Evolutionary conservation across 2,329 filamentous ascomycete genomes (phyloP), one percentile per base, ranked within the genome.

Genomic region (Epichloe aotearoae): DNA sequence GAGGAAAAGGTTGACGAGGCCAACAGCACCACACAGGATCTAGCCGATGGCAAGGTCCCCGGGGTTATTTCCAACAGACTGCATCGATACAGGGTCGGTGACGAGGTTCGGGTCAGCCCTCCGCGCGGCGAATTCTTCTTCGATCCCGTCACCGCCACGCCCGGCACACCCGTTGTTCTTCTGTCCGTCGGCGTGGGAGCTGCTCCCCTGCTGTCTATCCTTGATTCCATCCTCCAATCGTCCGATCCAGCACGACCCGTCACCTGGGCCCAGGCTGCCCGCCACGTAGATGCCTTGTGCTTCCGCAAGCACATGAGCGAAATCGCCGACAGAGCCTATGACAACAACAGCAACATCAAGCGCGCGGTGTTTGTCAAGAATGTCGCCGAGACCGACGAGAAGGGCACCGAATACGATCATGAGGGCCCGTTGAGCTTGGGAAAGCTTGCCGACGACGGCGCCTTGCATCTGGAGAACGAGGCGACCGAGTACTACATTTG

Each of bases 151-250:
- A 60, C 60, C 7, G 55, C 60, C 37, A 66, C 74, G 38, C 54
- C 61, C 48, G 65, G 73, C 44, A 68, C 69, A 15, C 83, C 83
- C 5, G 65, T 84, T 0, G 82, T 84, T 2, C 70, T 88, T 42
- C 70, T 87, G 45, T 83, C 81, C 0, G 81, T 80, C 1, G 84
- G 84, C 19, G 81, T 87, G 5, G 84, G 84, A 20, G 71, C 83
- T 47, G 85, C 83, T 6, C 81, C 82, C 33, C 70, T 86, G 66
- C 68, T 81, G 53, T 73, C 79, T 41, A 86, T 88, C 50, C 71
- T 87, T 53, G 78, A 83, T 60, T 71, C 72, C 5, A 63, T 82
- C 23, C 61, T 67, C 8, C 56, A 52, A 39, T 64, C 65, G 11
- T 50, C 58, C 42, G 56, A 57, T 1, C 55, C 63, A 34, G 46